Evolutionary conservation across 148 eudicot genomes (phyloP), one percentile per base, ranked within the genome.

Genomic region (Fagopyrum esculentum): DNA sequence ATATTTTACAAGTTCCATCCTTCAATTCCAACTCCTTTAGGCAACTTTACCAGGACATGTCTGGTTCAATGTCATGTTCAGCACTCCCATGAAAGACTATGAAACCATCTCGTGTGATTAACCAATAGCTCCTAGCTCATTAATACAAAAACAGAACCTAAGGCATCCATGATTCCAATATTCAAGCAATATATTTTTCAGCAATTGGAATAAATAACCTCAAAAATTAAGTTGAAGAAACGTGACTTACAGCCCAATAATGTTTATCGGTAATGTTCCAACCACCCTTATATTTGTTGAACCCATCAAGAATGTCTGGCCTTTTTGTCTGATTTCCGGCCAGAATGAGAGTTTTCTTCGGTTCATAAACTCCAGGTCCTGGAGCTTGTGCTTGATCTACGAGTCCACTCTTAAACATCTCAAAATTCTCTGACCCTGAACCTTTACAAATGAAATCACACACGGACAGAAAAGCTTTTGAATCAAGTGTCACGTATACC

Each of bases 201-300:
- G 19, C 50, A 11, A 72, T 50, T 72, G 16, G 13, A 22, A 9
- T 11, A 8, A n/a, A 72, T 6, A 56, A 35, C 51, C 44, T 10
- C 29, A 59, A 15, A 22, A 64, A 54, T 64, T 12, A 16, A 52
- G 54, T 26, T 11, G 44, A 47, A 55, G 29, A 19, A 72, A 48
- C 16, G 45, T 66, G 69, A 72, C 97, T 90, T 90, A 95, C 98
- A 81, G 97, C 97, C 97, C 96, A 95, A 82, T 95, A 95, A 76
- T 92, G 93, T 73, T 87, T 86, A 78, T 87, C 88, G 54, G 92
- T 83, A 72, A 95, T 87, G 72, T 95, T 88, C 98, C 98, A 95
- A 76, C 98, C 98, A 83, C 89, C 96, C 73, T 80, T 81, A 77
- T 92, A 95, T 30, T 78, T 86, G 81, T 80, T 86, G 75, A 95